A percentile compares a stretch with the other conserved stretches of the same genome.
Evolutionary conservation across 2,329 filamentous ascomycete species (phyloP).

Genomic region (Fusarium sarcochroum): DNA sequence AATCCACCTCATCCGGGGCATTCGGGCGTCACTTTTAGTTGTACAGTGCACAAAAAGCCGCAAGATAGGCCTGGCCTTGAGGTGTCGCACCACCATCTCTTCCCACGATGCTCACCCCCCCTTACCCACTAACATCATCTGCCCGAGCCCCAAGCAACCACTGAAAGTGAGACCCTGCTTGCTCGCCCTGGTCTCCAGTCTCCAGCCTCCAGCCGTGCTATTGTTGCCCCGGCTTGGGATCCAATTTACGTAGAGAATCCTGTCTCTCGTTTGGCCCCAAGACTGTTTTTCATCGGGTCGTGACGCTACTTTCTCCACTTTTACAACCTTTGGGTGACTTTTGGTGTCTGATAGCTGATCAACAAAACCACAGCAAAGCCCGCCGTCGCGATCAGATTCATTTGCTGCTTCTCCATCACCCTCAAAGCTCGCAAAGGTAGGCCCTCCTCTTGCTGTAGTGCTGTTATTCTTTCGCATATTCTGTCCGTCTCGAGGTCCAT

Average conservation of each 20-base stretch:
- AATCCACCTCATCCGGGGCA: slow-evolving; percentile 35
- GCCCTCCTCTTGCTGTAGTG: slow-evolving; percentile 16
- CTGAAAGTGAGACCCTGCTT: slow-evolving; percentile 32
- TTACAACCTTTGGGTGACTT: slow-evolving; percentile 45
- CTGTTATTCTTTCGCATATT: slow-evolving; percentile 13
- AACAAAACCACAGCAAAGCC: slow-evolving; percentile 51
- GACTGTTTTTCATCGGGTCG: slow-evolving; percentile 43
- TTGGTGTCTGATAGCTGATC: slow-evolving; percentile 46
- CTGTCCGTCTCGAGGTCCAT: slow-evolving; percentile 11
- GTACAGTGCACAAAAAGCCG: slow-evolving; percentile 38
- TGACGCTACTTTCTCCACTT: slow-evolving; percentile 48
- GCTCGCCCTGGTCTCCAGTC: slow-evolving; percentile 22
- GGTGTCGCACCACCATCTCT: slow-evolving; percentile 19
- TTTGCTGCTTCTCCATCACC: slow-evolving; percentile 51
- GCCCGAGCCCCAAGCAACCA: slow-evolving; percentile 26
- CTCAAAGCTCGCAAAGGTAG: slow-evolving; percentile 50
- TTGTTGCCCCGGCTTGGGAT: slow-evolving; percentile 27
- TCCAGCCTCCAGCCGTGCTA: slow-evolving; percentile 11
- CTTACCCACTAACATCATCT: slow-evolving; percentile 12
- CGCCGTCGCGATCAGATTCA: slow-evolving; percentile 46
- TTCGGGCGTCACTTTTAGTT: slow-evolving; percentile 12
- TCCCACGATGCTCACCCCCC: slow-evolving; percentile 4
- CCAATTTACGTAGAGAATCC: slow-evolving; percentile 28
- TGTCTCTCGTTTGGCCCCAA: slow-evolving; percentile 28
- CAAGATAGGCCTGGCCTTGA: slow-evolving; percentile 13